Evolutionary conservation across 345 rosid species (phyloP).

Genomic region (Eucalyptus marginata): DNA sequence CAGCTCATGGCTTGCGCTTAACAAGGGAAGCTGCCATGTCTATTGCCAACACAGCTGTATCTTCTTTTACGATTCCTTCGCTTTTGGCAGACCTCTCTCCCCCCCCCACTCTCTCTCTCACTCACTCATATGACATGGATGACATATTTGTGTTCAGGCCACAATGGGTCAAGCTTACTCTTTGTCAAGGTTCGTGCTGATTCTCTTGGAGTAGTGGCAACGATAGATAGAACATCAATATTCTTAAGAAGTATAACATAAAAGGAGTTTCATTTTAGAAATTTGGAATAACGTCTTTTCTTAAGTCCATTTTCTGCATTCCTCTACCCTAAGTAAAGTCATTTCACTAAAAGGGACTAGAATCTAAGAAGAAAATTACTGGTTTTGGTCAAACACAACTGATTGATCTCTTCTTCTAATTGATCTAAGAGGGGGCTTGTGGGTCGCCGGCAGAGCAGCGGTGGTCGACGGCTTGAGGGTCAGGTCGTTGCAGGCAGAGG

Average conservation of each 20-base stretch:
- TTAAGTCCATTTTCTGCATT: neutral
- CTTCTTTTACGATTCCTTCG: neutral
- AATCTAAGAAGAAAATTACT: neutral
- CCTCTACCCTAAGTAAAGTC: neutral
- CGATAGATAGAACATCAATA: neutral
- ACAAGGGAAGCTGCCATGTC: constrained; percentile 84
- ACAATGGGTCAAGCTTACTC: neutral
- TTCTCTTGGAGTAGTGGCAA: neutral
- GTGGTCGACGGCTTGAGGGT: no score
- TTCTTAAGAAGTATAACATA: neutral
- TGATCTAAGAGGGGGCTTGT: no score
- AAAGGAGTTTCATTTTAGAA: neutral
- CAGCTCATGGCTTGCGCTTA: constrained; percentile 64
- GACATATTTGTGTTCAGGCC: neutral
- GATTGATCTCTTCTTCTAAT: neutral
- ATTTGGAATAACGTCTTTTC: neutral
- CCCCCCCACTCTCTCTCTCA: neutral
- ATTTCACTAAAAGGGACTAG: neutral
- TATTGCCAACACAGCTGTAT: constrained; percentile 60
- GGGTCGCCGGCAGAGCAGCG: no score
- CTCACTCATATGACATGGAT: neutral
- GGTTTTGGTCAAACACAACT: neutral
- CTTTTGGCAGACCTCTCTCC: neutral
- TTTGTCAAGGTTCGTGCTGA: neutral
- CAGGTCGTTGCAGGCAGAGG: no score